Evolutionary conservation across 306 rosid species (phyloP).

Genomic region (Rosa chinensis): DNA sequence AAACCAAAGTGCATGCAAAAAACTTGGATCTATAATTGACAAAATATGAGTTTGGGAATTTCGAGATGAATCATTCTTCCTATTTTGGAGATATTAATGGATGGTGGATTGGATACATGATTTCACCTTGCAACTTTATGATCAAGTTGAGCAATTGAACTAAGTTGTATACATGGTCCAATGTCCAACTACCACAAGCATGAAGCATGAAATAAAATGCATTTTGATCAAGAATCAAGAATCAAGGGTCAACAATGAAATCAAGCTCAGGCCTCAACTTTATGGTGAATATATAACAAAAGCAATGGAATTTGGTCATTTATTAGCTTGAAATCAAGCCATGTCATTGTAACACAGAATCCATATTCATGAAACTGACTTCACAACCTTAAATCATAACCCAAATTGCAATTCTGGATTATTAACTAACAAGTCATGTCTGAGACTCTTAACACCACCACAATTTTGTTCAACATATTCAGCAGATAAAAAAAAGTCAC

Average conservation of each 20-base stretch:
- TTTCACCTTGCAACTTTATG: neutral
- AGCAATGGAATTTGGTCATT: neutral
- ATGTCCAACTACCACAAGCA: neutral
- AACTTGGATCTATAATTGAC: neutral
- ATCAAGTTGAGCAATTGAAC: neutral
- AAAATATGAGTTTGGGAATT: neutral
- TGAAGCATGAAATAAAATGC: neutral
- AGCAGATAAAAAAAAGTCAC: neutral
- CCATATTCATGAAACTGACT: neutral
- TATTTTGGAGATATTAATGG: neutral
- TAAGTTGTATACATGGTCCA: neutral
- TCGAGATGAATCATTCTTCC: neutral
- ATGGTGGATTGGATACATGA: neutral
- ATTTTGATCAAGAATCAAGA: neutral
- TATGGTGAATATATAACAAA: neutral
- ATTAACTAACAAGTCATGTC: conserved; percentile 9
- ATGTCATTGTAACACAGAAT: neutral
- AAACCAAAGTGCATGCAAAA: neutral
- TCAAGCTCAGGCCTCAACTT: neutral
- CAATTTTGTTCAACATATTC: neutral
- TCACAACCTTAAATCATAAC: conserved; percentile 16
- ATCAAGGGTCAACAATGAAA: neutral
- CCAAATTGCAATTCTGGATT: conserved; percentile 17
- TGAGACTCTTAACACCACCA: conserved; percentile 18
- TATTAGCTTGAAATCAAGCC: neutral